These are phyloP conservation scores for Chalciporus chontae DNA, from an alignment of 768 basidiomycete genomes.

Conservation along the genomic window DNA sequence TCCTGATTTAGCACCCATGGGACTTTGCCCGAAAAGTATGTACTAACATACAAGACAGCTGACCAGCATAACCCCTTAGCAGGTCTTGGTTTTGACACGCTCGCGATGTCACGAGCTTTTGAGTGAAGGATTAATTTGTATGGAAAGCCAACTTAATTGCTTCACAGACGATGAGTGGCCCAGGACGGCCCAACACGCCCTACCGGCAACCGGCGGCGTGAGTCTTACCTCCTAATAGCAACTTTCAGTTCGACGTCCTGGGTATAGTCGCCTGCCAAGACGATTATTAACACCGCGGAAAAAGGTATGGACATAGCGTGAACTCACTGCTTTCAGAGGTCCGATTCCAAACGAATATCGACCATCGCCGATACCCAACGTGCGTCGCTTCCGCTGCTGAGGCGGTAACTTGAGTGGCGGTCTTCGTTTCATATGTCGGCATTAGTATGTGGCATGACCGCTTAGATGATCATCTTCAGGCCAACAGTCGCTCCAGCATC, in stretches of 20 bases:
- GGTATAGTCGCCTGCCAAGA: no score
- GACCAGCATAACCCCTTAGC: slow-evolving; percentile 24
- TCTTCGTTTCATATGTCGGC: slow-evolving; percentile 8
- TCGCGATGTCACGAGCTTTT: background rate
- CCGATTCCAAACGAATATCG: no score
- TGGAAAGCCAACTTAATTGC: background rate
- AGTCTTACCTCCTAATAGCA: background rate
- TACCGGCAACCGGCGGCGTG: background rate
- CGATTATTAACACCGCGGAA: no score
- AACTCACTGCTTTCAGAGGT: no score
- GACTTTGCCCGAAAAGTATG: slow-evolving; percentile 19
- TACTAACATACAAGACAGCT: slow-evolving; percentile 22
- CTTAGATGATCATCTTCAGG: background rate
- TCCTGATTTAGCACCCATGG: slow-evolving; percentile 9
- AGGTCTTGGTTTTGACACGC: slow-evolving; percentile 10
- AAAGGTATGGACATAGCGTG: no score
- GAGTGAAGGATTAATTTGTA: slow-evolving; percentile 4
- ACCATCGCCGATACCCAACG: no score
- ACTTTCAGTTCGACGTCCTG: background rate
- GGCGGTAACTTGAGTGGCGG: slow-evolving; percentile 3
- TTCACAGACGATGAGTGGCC: slow-evolving; percentile 5
- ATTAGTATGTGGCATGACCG: background rate
- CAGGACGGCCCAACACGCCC: background rate
- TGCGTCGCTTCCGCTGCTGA: background rate
- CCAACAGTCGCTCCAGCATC: background rate